Percentiles rank a stretch among this genome's conserved stretches.
Conservation (phyloP, 352 stramenopile genomes). For the Globisporangium emineosum region DNA sequence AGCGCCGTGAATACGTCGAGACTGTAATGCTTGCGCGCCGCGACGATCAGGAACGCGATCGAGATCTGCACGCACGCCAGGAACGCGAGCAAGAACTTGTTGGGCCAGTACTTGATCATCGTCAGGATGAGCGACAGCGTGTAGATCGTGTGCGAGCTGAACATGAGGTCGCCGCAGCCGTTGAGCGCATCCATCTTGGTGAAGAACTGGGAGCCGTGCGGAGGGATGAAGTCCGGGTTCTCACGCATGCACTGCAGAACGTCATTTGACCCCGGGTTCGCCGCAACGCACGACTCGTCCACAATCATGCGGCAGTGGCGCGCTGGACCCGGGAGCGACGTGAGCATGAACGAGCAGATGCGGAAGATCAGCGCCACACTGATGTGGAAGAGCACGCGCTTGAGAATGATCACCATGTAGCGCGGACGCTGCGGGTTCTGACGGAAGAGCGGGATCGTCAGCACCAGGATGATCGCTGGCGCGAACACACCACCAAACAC, state of each 20-base stretch:
- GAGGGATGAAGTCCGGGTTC: slow-evolving; percentile 78
- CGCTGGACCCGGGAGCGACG: slow-evolving; percentile 60
- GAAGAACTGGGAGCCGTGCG: slow-evolving; percentile 46
- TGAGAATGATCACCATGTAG: slow-evolving; percentile 78
- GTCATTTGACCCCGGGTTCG: slow-evolving; percentile 49
- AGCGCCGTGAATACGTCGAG: slow-evolving; percentile 87
- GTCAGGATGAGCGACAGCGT: slow-evolving; percentile 85
- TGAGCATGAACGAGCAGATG: slow-evolving; percentile 80
- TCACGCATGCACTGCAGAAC: slow-evolving; percentile 45
- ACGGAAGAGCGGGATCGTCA: slow-evolving; percentile 59
- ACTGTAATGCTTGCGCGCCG: slow-evolving; percentile 89
- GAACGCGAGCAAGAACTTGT: slow-evolving; percentile 63
- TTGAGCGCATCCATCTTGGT: slow-evolving; percentile 77
- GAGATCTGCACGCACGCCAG: slow-evolving; percentile 77
- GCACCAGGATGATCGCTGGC: slow-evolving; percentile 64
- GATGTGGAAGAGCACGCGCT: slow-evolving; percentile 78
- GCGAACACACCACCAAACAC: slow-evolving; percentile 75
- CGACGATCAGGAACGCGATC: slow-evolving; percentile 88
- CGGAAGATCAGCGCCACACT: slow-evolving; percentile 71
- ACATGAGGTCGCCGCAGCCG: slow-evolving; percentile 90
- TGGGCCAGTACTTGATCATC: slow-evolving; percentile 86
- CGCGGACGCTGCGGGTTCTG: slow-evolving; percentile 62
- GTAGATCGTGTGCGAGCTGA: slow-evolving; percentile 92
- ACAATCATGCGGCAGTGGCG: slow-evolving; percentile 75
- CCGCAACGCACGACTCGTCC: slow-evolving; percentile 47